These are phyloP conservation scores for Durio zibethinus DNA, from an alignment of 345 rosid genomes.

Conservation along the genomic window DNA sequence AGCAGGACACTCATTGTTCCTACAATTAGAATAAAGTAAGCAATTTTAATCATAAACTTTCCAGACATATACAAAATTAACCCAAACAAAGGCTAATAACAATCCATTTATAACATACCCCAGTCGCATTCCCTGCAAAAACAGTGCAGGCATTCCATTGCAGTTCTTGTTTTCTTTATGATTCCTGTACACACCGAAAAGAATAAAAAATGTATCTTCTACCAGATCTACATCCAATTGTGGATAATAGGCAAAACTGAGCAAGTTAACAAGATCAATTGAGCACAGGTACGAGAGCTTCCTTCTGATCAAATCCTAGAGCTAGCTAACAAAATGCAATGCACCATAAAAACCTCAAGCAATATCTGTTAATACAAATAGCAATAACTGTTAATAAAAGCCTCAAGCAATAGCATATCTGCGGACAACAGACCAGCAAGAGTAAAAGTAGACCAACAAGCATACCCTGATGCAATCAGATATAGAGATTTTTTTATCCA, in stretches of 20 bases:
- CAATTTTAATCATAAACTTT: neutral
- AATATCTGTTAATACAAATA: too few relatives aligned
- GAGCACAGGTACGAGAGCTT: neutral
- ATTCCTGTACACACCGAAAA: slow-evolving; percentile 51
- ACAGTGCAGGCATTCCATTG: slow-evolving; percentile 93
- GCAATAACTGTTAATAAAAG: too few relatives aligned
- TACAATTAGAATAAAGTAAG: slow-evolving; percentile 31
- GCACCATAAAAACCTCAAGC: neutral
- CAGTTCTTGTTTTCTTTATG: slow-evolving; percentile 90
- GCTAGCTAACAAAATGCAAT: neutral
- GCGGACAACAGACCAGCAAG: neutral
- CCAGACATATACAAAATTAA: slow-evolving; percentile 14
- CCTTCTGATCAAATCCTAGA: neutral
- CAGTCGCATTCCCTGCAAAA: slow-evolving; percentile 90
- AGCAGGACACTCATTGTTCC: slow-evolving; percentile 98
- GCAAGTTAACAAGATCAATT: neutral
- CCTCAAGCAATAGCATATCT: neutral
- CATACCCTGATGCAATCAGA: neutral
- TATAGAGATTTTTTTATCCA: neutral
- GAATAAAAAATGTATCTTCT: neutral
- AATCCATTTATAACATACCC: slow-evolving; percentile 53
- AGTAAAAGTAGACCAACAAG: neutral
- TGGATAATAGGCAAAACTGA: neutral
- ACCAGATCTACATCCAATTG: neutral
- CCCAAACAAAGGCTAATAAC: slow-evolving; percentile 5